Conservation (phyloP, 352 stramenopile species). For the Aphanomyces cochlioides region DNA sequence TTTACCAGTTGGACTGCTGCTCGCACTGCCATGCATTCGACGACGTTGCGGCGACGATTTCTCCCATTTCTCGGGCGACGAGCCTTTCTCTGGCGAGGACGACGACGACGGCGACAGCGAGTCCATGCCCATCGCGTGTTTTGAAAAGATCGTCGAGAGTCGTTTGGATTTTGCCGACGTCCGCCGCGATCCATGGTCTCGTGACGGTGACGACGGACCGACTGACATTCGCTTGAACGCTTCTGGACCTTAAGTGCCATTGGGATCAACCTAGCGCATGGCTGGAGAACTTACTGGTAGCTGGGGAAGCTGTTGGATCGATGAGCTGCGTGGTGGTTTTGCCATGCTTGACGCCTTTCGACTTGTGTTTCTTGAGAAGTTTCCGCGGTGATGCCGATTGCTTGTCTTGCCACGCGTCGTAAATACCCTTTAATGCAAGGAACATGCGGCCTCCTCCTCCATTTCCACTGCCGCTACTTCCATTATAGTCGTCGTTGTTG, state of each 20-base stretch:
- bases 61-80: no score
- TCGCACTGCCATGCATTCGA: no score
- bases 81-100: neutral
- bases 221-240: neutral
- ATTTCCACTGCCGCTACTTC: no score
- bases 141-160: neutral
- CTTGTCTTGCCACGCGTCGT: constrained; percentile 2
- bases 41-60: no score
- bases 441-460: neutral
- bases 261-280: neutral
- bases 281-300: no score
- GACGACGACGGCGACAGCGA: neutral
- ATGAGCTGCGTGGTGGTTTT: neutral
- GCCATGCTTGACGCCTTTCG: constrained; percentile 5
- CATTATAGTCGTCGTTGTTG: neutral
- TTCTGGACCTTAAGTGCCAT: neutral
- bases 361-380: neutral
- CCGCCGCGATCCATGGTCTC: neutral
- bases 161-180: neutral
- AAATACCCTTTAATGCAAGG: constrained; percentile 2
- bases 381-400: neutral
- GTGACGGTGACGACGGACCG: no score
- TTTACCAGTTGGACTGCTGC: no score
- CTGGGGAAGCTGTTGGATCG: neutral
- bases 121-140: neutral